Conservation (phyloP, 2,329 filamentous ascomycete species). For the Hypoxylon sp. region DNA sequence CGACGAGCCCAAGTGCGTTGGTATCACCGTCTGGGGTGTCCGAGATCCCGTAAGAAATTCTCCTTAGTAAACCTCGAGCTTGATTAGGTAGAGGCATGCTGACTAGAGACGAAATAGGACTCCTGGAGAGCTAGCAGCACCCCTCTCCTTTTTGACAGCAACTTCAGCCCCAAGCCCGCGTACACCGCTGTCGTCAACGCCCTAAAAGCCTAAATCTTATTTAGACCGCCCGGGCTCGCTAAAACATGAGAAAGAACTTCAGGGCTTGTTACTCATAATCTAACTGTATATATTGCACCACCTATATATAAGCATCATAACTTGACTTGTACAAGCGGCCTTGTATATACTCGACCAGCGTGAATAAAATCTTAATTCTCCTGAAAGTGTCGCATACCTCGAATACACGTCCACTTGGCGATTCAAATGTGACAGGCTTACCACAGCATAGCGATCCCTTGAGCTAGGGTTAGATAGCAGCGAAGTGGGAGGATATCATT, state of each 20-base stretch:
- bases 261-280: constrained; percentile 14
- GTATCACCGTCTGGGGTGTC: constrained; percentile 75
- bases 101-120: constrained; percentile 55
- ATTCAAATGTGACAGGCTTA: background rate
- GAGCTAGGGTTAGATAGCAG: background rate
- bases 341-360: constrained; percentile 13
- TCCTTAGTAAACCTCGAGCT: background rate
- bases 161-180: constrained; percentile 66
- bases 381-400: background rate
- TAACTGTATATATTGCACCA: constrained; percentile 42
- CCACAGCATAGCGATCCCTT: background rate
- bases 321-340: background rate
- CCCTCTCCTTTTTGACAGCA: constrained; percentile 69
- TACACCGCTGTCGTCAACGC: constrained; percentile 64
- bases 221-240: background rate
- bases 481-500: constrained; percentile 40
- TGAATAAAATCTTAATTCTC: background rate
- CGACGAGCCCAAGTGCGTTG: constrained; percentile 71
- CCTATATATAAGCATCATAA: constrained; percentile 27
- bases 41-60: constrained; percentile 59
- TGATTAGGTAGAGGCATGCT: constrained; percentile 14
- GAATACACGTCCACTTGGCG: background rate
- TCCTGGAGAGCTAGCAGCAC: constrained; percentile 66
- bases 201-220: constrained; percentile 49
- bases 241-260: constrained; percentile 3